Evolutionary conservation across 495 filamentous ascomycete genomes (phyloP).

Genomic region (Daldinia grandis): DNA sequence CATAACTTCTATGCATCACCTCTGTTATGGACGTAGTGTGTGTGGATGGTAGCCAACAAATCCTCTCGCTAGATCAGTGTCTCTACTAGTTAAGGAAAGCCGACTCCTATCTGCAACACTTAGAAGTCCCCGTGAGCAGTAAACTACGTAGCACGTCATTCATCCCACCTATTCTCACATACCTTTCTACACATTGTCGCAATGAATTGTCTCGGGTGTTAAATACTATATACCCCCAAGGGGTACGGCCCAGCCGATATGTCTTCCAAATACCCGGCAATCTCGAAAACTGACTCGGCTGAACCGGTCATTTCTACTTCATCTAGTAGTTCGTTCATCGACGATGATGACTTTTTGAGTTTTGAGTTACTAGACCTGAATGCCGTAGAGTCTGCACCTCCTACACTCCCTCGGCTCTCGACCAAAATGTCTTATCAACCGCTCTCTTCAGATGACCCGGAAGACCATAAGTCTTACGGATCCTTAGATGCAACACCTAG

Average conservation of each 20-base stretch:
- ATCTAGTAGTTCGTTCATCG: conserved; percentile 11
- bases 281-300: conserved; percentile 16
- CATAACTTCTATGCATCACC: conserved; percentile 10
- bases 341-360: not conserved
- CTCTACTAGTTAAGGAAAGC: conserved; percentile 18
- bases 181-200: conserved; percentile 18
- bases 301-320: conserved; percentile 12
- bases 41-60: conserved; percentile 17
- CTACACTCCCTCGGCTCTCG: conserved; percentile 17
- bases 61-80: conserved; percentile 10
- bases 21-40: not conserved
- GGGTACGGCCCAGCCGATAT: conserved; percentile 17
- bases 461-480: conserved; percentile 38
- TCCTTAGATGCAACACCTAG: conserved; percentile 26
- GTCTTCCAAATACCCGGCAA: conserved; percentile 13
- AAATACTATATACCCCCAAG: conserved; percentile 27
- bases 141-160: conserved; percentile 34
- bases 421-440: conserved; percentile 42
- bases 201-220: conserved; percentile 23
- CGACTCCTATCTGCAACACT: conserved; percentile 14
- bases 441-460: conserved; percentile 35
- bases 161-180: conserved; percentile 43
- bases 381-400: conserved; percentile 9
- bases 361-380: conserved; percentile 35
- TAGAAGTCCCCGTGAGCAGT: conserved; percentile 33